These are phyloP conservation scores for Thecaphora frezii DNA, from an alignment of 1,284 basidiomycete genomes.

Conservation along the genomic window DNA sequence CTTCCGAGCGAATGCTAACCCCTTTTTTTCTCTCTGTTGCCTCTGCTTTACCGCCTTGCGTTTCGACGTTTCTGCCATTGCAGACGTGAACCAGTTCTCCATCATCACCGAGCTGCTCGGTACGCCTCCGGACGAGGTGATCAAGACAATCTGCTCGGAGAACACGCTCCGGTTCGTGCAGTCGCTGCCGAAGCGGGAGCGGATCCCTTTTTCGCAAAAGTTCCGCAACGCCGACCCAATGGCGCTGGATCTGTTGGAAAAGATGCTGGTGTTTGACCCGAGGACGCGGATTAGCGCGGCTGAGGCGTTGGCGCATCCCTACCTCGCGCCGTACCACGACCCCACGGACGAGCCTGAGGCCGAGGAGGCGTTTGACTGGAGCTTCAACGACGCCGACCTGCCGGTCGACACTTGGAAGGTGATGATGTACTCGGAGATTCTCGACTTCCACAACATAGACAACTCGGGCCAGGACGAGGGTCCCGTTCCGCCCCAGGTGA, in stretches of 20 bases:
- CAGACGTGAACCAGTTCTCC: slow-evolving; percentile 98
- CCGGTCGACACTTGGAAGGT: slow-evolving; percentile 99
- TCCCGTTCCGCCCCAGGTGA: slow-evolving; percentile 32
- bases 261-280: slow-evolving; percentile 99
- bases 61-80: neutral
- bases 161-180: slow-evolving; percentile 99
- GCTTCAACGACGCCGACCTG: slow-evolving; percentile 99
- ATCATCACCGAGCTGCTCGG: slow-evolving; percentile 98
- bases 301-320: slow-evolving; percentile 86
- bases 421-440: slow-evolving; percentile 63
- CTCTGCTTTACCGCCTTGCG: neutral
- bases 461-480: slow-evolving; percentile 45
- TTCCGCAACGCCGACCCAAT: slow-evolving; percentile 85
- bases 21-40: neutral
- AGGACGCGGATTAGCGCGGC: slow-evolving; percentile 92
- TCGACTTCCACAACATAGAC: slow-evolving; percentile 61
- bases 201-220: slow-evolving; percentile 91
- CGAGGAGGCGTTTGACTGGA: slow-evolving; percentile 95
- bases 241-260: slow-evolving; percentile 94
- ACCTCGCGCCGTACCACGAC: slow-evolving; percentile 97
- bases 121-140: slow-evolving; percentile 98
- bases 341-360: slow-evolving; percentile 96
- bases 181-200: slow-evolving; percentile 91
- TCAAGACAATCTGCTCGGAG: slow-evolving; percentile 96
- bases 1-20: too few relatives aligned